These are phyloP conservation scores for Meira nashicola DNA, from an alignment of 1,284 basidiomycete genomes.

Conservation along the genomic window DNA sequence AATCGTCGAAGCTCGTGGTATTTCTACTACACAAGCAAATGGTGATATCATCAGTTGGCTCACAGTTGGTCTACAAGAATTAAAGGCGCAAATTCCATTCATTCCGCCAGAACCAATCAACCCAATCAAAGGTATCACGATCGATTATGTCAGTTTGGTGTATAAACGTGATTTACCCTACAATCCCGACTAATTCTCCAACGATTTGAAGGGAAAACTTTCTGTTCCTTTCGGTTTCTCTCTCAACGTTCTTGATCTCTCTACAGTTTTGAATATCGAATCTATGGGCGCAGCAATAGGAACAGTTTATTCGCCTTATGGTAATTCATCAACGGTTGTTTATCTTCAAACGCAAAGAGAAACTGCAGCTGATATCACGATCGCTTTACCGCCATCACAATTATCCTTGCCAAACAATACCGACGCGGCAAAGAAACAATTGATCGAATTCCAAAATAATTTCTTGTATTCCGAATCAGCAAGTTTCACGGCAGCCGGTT, in stretches of 20 bases:
- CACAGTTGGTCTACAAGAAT: conserved; percentile 61
- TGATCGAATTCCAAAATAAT: conserved; percentile 51
- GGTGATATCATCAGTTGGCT: conserved; percentile 67
- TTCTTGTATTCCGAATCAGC: conserved; percentile 57
- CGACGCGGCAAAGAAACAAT: conserved; percentile 54
- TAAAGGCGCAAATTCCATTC: conserved; percentile 65
- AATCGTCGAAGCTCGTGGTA: conserved; percentile 63
- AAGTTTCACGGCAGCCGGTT: conserved; percentile 64
- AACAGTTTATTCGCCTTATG: conserved; percentile 26
- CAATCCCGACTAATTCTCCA: conserved; percentile 62
- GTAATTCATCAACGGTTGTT: conserved; percentile 24
- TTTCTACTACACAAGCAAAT: conserved; percentile 59
- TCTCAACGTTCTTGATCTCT: conserved; percentile 63
- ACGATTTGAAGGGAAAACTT: conserved; percentile 62
- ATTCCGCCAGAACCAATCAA: conserved; percentile 61
- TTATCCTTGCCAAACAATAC: conserved; percentile 59
- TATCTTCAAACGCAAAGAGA: conserved; percentile 55
- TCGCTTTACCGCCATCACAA: conserved; percentile 62
- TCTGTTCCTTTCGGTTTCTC: conserved; percentile 73
- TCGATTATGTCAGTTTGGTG: conserved; percentile 63
- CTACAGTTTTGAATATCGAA: conserved; percentile 64
- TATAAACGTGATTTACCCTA: conserved; percentile 64
- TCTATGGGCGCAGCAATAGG: conserved; percentile 61
- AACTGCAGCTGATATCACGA: conserved; percentile 66
- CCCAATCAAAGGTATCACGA: conserved; percentile 66